Conservation (phyloP, 306 rosid species). For the Gillenia trifoliata region DNA sequence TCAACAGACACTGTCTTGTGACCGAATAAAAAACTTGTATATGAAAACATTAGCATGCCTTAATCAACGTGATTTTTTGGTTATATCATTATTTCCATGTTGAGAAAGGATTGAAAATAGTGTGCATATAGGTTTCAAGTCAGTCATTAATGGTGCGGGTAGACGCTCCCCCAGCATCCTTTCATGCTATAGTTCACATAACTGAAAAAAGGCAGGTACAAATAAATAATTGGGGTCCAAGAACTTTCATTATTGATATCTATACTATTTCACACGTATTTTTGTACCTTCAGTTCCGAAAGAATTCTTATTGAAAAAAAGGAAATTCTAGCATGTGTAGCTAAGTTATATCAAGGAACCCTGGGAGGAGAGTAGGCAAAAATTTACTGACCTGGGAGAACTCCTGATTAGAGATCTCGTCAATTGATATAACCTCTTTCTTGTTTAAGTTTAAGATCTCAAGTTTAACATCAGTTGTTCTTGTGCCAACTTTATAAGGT, state of each 20-base stretch:
- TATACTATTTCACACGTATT: neutral
- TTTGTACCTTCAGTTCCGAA: neutral
- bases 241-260: neutral
- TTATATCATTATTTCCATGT: neutral
- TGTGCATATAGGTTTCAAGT: neutral
- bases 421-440: slow-evolving; percentile 68
- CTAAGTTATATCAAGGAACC: neutral
- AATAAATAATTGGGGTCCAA: neutral
- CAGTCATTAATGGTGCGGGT: neutral
- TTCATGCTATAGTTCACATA: neutral
- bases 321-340: neutral
- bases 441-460: slow-evolving; percentile 81
- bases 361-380: slow-evolving; percentile 3
- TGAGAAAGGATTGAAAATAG: neutral
- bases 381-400: slow-evolving; percentile 67
- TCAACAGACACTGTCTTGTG: neutral
- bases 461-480: slow-evolving; percentile 61
- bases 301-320: neutral
- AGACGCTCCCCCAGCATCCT: neutral
- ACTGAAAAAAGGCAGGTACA: neutral
- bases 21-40: neutral
- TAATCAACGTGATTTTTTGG: neutral
- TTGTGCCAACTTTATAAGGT: slow-evolving; percentile 63
- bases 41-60: neutral
- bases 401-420: slow-evolving; percentile 76